Evolutionary conservation across 2,329 filamentous ascomycete genomes (phyloP).

Genomic region (Incumbomyces lentus): DNA sequence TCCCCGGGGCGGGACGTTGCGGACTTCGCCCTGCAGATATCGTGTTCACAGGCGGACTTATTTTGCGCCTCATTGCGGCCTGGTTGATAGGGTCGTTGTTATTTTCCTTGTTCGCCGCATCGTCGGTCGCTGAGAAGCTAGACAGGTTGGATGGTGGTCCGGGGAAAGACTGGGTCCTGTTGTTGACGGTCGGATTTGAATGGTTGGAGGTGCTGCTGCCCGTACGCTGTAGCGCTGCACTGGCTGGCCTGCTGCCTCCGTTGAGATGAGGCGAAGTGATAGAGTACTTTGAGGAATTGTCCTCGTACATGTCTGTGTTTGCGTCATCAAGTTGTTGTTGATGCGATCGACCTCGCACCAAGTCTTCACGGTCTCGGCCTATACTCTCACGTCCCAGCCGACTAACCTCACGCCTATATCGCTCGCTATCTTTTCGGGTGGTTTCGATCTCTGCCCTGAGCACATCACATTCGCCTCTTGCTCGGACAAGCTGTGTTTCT

Average conservation of each 20-base stretch:
- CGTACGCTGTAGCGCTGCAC: slow-evolving; percentile 16
- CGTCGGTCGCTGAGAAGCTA: slow-evolving; percentile 45
- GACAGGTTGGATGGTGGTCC: slow-evolving; percentile 34
- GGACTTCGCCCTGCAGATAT: slow-evolving; percentile 26
- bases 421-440: slow-evolving; percentile 77
- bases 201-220: slow-evolving; percentile 13
- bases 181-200: neutral
- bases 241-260: slow-evolving; percentile 12
- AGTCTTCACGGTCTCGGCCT: slow-evolving; percentile 19
- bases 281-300: slow-evolving; percentile 1
- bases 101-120: slow-evolving; percentile 58
- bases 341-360: slow-evolving; percentile 13
- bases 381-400: slow-evolving; percentile 40
- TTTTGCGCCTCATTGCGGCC: slow-evolving; percentile 31
- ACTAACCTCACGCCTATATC: slow-evolving; percentile 74
- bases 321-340: slow-evolving; percentile 36
- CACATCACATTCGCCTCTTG: slow-evolving; percentile 78
- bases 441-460: slow-evolving; percentile 79
- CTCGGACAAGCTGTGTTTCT: slow-evolving; percentile 89
- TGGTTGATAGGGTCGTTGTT: slow-evolving; percentile 26
- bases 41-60: slow-evolving; percentile 33
- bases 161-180: slow-evolving; percentile 16
- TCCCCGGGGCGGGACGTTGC: slow-evolving; percentile 15
- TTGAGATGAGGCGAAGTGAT: slow-evolving; percentile 5
- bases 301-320: slow-evolving; percentile 29